phyloP scores from a whole-genome alignment of 768 basidiomycete species.

The Imleria badia region DNA sequence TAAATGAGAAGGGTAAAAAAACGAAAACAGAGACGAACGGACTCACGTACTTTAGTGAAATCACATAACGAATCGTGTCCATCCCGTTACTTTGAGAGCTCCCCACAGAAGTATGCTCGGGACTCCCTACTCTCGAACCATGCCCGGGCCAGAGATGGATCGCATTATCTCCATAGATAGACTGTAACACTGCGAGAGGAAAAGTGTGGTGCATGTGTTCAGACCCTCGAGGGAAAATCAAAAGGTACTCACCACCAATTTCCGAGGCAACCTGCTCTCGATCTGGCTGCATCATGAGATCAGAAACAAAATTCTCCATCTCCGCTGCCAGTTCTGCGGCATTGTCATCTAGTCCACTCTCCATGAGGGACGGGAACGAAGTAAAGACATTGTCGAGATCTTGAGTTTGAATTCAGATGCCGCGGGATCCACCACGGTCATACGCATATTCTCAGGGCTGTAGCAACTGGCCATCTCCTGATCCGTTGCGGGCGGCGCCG shows the following conservation, averaged over 20 bases:
- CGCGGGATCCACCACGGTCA: constrained; percentile 5
- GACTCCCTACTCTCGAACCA: constrained; percentile 28
- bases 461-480: no score
- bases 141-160: constrained; percentile 65
- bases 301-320: constrained; percentile 26
- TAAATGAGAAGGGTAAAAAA: background rate
- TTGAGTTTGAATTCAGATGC: constrained; percentile 3
- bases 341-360: constrained; percentile 8
- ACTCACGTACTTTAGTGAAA: constrained; percentile 57
- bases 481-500: no score
- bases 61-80: constrained; percentile 61
- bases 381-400: constrained; percentile 11
- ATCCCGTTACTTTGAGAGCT: constrained; percentile 19
- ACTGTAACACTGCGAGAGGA: constrained; percentile 56
- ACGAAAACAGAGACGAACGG: background rate
- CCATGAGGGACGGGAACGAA: constrained; percentile 13
- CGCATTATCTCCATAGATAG: constrained; percentile 74
- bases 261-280: constrained; percentile 47
- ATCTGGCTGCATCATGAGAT: constrained; percentile 35
- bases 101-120: constrained; percentile 1
- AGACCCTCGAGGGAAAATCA: no score
- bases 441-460: background rate
- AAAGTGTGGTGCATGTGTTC: constrained; percentile 3
- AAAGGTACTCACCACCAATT: constrained; percentile 39
- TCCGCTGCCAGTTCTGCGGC: constrained; percentile 18